These are phyloP conservation scores for Nakazawaea populi DNA, from an alignment of 805 yeast genomes.

Conservation along the genomic window DNA sequence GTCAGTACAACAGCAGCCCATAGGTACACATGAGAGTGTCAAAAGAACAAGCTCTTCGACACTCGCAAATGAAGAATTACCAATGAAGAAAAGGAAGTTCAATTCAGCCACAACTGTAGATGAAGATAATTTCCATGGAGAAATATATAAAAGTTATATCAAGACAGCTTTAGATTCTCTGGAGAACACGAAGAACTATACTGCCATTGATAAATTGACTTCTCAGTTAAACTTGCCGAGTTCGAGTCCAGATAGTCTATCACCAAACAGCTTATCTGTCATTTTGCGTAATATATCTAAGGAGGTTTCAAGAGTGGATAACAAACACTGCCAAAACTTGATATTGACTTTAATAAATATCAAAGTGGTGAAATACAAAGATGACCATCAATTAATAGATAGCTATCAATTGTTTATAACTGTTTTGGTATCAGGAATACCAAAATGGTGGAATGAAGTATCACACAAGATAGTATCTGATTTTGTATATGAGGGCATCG, in stretches of 20 bases:
- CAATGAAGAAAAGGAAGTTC: constrained; percentile 1
- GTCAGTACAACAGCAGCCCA: constrained; percentile 8
- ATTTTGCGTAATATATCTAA: constrained; percentile 54
- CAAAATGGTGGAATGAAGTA: constrained; percentile 89
- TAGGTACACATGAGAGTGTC: not conserved
- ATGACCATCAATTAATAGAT: constrained; percentile 31
- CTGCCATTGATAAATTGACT: constrained; percentile 54
- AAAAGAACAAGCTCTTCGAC: not conserved
- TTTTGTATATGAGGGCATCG: constrained; percentile 31
- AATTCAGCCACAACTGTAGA: not conserved
- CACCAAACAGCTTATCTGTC: constrained; percentile 43
- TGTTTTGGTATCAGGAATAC: constrained; percentile 77
- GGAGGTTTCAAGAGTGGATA: constrained; percentile 65
- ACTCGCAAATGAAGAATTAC: not conserved
- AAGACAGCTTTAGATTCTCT: constrained; percentile 65
- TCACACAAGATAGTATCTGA: constrained; percentile 60
- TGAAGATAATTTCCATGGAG: constrained; percentile 16
- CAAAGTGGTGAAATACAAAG: constrained; percentile 52
- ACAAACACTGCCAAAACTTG: constrained; percentile 42
- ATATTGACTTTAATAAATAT: constrained; percentile 58
- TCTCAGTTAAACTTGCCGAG: constrained; percentile 51
- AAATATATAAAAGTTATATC: constrained; percentile 34
- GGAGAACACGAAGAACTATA: constrained; percentile 51
- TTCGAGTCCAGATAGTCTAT: constrained; percentile 47
- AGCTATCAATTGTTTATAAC: constrained; percentile 66